Evolutionary conservation across 1,139 yeast species (phyloP), one percentile per base, ranked within the genome.

Genomic region (Geotrichum macrosporum): DNA sequence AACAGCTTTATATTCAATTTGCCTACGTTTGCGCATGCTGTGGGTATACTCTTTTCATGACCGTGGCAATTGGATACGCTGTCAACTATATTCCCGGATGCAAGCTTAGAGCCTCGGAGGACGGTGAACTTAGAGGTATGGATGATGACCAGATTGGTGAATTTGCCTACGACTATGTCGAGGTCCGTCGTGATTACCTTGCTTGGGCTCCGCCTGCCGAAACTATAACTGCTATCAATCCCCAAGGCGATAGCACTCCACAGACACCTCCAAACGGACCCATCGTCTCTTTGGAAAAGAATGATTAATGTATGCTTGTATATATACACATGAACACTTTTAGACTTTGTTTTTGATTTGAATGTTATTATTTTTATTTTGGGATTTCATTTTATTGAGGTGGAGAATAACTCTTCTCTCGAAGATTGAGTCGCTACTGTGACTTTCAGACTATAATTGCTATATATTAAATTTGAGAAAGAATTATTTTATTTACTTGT

Each of bases 1-100:
- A 82, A 59, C 96, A 89, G 67, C 73, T 92, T 63, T 88, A 89
- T 70, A 83, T 82, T 57, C 98, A 92, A 66, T 68, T 92, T 50
- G 96, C 88, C 2, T 88, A 84, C 65, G 76, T 84, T 40, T 72
- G 74, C 39, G 95, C 95, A 3, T 76, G 80, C 31, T 67, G 74
- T 29, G 95, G 83, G 3, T 92, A 86, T 65, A 75, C 84, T 13
- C 78, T 78, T 19, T 88, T 76, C 27, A 82, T 88, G 41, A 87
- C 96, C 3, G 81, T 84, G 4, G 55, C 88, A 8, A 75, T 92
- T 53, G 86, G 95, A 64, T 75, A 78, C 57, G 78, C 77, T 37
- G 74, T 89, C 51, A 73, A 92, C 68, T 74, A 74, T 55, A 82
- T 89, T 30, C 98, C 98, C 3, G 94, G 92, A 9, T 75, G 86